Conservation (phyloP, 805 yeast genomes). For the Soucietia sequanensis region DNA sequence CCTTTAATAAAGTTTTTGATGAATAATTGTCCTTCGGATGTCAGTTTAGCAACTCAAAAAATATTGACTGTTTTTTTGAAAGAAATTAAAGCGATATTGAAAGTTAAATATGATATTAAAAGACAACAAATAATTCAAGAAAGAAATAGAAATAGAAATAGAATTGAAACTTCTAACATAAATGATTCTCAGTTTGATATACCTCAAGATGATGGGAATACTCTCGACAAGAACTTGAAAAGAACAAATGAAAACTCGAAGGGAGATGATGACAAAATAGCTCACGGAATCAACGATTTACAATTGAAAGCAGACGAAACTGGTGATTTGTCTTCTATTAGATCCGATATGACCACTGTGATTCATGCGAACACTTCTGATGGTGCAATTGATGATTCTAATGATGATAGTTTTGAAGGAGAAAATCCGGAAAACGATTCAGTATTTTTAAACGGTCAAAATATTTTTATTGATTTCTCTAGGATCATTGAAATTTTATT, state of each 20-base stretch:
- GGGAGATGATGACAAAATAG: not conserved
- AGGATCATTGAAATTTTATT: slow-evolving; percentile 78
- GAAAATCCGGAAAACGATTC: slow-evolving; percentile 29
- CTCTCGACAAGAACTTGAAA: not conserved
- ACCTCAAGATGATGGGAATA: not conserved
- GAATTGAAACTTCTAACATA: slow-evolving; percentile 15
- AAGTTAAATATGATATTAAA: slow-evolving; percentile 56
- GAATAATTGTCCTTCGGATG: slow-evolving; percentile 83
- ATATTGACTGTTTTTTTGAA: slow-evolving; percentile 71
- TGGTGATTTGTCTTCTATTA: slow-evolving; percentile 23
- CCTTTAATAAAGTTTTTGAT: slow-evolving; percentile 73
- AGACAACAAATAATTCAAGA: slow-evolving; percentile 17
- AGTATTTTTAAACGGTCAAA: slow-evolving; percentile 54
- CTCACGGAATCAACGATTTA: slow-evolving; percentile 1
- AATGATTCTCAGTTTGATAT: not conserved
- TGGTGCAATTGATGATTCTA: slow-evolving; percentile 1
- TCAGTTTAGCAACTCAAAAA: slow-evolving; percentile 79
- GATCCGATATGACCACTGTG: slow-evolving; percentile 26
- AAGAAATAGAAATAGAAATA: slow-evolving; percentile 13
- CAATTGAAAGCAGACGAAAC: slow-evolving; percentile 1
- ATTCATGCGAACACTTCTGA: slow-evolving; percentile 12
- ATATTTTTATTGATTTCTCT: slow-evolving; percentile 75
- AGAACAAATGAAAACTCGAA: not conserved
- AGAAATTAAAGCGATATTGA: slow-evolving; percentile 76
- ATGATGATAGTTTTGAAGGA: slow-evolving; percentile 14